phyloP scores from a whole-genome alignment of 2,329 filamentous ascomycete genomes.

The Calonectria crousiana region DNA sequence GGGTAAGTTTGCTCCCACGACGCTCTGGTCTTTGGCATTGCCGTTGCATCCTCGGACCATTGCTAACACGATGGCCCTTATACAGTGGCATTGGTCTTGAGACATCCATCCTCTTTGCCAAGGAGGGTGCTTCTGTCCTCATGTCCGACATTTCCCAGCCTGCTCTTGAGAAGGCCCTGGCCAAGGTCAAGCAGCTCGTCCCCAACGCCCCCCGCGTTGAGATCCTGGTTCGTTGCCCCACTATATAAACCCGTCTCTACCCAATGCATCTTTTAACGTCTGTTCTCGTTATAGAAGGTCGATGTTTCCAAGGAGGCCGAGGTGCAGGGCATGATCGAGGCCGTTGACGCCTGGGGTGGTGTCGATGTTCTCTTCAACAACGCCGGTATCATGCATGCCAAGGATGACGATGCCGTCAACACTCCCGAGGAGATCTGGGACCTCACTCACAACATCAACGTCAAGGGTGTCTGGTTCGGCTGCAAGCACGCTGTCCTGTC shows the following conservation, averaged over 20 bases:
- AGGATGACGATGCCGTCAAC: constrained; percentile 82
- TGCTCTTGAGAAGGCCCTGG: constrained; percentile 80
- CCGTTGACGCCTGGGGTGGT: constrained; percentile 86
- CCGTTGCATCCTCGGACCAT: background rate
- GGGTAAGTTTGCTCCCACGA: constrained; percentile 70
- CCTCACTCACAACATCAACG: constrained; percentile 92
- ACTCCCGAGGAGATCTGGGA: constrained; percentile 95
- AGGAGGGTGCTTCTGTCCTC: constrained; percentile 87
- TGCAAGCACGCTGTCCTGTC: constrained; percentile 91
- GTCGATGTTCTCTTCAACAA: constrained; percentile 97
- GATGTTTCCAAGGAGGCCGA: constrained; percentile 90
- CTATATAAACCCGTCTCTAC: background rate
- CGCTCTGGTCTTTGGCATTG: background rate
- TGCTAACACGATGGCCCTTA: constrained; percentile 13
- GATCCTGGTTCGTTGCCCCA: constrained; percentile 58
- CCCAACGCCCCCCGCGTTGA: constrained; percentile 72
- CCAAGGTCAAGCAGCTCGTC: constrained; percentile 80
- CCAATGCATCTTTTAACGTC: constrained; percentile 3
- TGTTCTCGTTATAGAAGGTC: constrained; percentile 52
- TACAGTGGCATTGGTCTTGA: constrained; percentile 90
- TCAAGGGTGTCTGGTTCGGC: constrained; percentile 98
- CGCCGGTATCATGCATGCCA: constrained; percentile 94
- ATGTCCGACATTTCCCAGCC: constrained; percentile 87
- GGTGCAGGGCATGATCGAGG: constrained; percentile 79
- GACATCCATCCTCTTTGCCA: constrained; percentile 88